Evolutionary conservation across 2,329 filamentous ascomycete species (phyloP).

Genomic region (Trichoderma sp.): DNA sequence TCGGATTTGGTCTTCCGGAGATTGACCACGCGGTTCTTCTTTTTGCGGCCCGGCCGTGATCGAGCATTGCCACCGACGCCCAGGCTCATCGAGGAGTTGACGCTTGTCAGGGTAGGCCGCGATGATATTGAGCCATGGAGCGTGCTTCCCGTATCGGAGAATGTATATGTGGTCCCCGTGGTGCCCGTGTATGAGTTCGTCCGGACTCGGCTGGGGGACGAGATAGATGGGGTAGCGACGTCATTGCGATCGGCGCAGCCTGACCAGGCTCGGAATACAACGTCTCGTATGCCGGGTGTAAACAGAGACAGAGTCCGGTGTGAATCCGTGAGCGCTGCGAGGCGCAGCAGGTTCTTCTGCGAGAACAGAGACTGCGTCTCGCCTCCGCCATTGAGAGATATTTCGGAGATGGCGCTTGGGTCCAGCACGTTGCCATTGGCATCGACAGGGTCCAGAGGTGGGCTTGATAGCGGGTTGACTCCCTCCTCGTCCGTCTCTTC

Average conservation of each 20-base stretch:
- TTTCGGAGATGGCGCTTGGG: slow-evolving; percentile 70
- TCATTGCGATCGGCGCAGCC: slow-evolving; percentile 73
- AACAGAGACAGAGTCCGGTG: slow-evolving; percentile 90
- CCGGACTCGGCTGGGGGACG: slow-evolving; percentile 60
- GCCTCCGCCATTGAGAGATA: slow-evolving; percentile 76
- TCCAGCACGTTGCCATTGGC: slow-evolving; percentile 76
- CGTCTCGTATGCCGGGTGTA: slow-evolving; percentile 86
- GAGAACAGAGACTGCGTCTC: slow-evolving; percentile 91
- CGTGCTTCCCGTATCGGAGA: slow-evolving; percentile 70
- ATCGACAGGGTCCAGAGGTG: slow-evolving; percentile 81
- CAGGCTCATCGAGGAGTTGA: slow-evolving; percentile 64
- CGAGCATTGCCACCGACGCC: slow-evolving; percentile 64
- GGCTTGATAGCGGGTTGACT: slow-evolving; percentile 79
- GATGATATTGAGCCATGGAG: slow-evolving; percentile 65
- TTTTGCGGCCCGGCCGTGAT: slow-evolving; percentile 67
- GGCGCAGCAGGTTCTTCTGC: slow-evolving; percentile 84
- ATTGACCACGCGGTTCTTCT: slow-evolving; percentile 83
- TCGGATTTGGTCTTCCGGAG: slow-evolving; percentile 65
- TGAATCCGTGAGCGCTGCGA: slow-evolving; percentile 82
- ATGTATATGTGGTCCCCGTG: slow-evolving; percentile 68
- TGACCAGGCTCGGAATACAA: slow-evolving; percentile 91
- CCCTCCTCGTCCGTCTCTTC: slow-evolving; percentile 60
- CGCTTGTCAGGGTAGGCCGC: slow-evolving; percentile 66
- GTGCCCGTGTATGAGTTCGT: slow-evolving; percentile 64
- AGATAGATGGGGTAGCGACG: slow-evolving; percentile 50